Evolutionary conservation across 1,139 yeast genomes (phyloP).

Genomic region (Geotrichum aggregatum): DNA sequence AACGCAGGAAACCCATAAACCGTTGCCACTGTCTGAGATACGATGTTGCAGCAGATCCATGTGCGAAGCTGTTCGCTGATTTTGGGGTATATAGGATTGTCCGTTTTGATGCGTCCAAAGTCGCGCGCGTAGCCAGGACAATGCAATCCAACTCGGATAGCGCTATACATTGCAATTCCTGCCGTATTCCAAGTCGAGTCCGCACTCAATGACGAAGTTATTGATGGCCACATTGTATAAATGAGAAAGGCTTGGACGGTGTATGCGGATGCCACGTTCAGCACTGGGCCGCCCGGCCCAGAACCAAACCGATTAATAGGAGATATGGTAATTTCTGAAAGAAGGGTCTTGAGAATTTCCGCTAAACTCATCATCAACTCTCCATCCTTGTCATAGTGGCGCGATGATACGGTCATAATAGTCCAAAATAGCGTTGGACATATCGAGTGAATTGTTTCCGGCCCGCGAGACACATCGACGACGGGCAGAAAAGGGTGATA

Average conservation of each 20-base stretch:
- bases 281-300: conserved; percentile 59
- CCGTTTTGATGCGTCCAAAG: conserved; percentile 44
- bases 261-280: conserved; percentile 84
- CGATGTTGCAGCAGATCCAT: conserved; percentile 88
- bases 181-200: conserved; percentile 94
- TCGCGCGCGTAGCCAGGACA: conserved; percentile 60
- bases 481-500: conserved; percentile 87
- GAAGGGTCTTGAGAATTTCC: conserved; percentile 64
- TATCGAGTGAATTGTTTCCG: conserved; percentile 67
- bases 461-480: conserved; percentile 74
- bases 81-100: conserved; percentile 39
- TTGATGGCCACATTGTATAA: conserved; percentile 93
- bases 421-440: conserved; percentile 95
- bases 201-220: conserved; percentile 88
- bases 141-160: conserved; percentile 85
- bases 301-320: conserved; percentile 69
- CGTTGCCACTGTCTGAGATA: conserved; percentile 83
- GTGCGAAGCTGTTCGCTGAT: conserved; percentile 79
- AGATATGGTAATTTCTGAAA: conserved; percentile 83
- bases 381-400: conserved; percentile 50
- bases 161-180: conserved; percentile 87
- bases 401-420: conserved; percentile 73
- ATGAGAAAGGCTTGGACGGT: conserved; percentile 89
- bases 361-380: conserved; percentile 52
- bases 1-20: conserved; percentile 94